These are phyloP conservation scores for Exophiala oligosperma DNA, from an alignment of 2,329 filamentous ascomycete species.

Conservation along the genomic window DNA sequence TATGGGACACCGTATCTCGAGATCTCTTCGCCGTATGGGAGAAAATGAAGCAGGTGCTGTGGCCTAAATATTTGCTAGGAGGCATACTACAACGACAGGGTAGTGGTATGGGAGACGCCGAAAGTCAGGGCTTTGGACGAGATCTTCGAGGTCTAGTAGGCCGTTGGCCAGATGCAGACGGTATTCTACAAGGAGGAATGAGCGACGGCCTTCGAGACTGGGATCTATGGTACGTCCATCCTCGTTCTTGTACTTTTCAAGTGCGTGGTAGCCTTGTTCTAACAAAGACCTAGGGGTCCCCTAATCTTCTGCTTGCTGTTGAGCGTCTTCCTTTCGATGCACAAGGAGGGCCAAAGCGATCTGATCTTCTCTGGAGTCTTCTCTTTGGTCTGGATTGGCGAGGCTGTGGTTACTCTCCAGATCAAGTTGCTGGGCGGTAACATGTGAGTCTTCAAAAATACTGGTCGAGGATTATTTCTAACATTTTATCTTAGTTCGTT, in stretches of 20 bases:
- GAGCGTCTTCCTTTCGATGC: slow-evolving; percentile 82
- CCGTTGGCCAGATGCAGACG: slow-evolving; percentile 68
- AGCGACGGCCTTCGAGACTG: slow-evolving; percentile 89
- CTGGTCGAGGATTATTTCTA: not conserved
- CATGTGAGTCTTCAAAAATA: slow-evolving; percentile 66
- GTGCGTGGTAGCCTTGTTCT: not conserved
- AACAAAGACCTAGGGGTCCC: slow-evolving; percentile 64
- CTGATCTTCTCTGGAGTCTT: slow-evolving; percentile 95
- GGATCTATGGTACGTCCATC: slow-evolving; percentile 74
- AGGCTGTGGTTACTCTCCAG: slow-evolving; percentile 95
- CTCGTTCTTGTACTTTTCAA: not conserved
- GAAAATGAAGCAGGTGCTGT: slow-evolving; percentile 97
- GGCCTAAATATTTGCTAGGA: slow-evolving; percentile 86
- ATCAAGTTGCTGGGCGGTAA: slow-evolving; percentile 95
- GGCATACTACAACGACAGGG: slow-evolving; percentile 61
- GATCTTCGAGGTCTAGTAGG: slow-evolving; percentile 58
- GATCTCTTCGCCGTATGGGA: slow-evolving; percentile 93
- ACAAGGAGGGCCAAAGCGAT: slow-evolving; percentile 75
- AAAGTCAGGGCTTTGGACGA: slow-evolving; percentile 48
- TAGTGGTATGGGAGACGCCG: slow-evolving; percentile 59
- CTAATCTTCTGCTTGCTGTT: slow-evolving; percentile 90
- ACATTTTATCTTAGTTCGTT: slow-evolving; percentile 68
- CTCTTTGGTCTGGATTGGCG: slow-evolving; percentile 93
- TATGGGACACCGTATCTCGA: slow-evolving; percentile 94
- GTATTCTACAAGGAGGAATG: slow-evolving; percentile 70